Evolutionary conservation across 202 grass and related monocot species (phyloP), one percentile per base, ranked within the genome.

Genomic region (Carex sylvatica): DNA sequence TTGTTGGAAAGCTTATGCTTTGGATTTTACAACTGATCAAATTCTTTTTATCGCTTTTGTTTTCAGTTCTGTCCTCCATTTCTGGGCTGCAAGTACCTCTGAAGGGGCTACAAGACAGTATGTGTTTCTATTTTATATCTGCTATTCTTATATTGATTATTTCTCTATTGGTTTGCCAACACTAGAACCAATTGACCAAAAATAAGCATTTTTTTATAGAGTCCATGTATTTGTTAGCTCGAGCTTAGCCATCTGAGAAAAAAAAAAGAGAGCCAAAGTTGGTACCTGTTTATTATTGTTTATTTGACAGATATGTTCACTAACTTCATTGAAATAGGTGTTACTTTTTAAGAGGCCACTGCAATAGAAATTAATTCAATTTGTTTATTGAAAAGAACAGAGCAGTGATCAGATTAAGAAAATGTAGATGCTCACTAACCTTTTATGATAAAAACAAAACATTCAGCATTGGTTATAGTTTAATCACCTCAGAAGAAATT

Each of bases 21-120:
- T 87, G 62, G 47, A 44, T 71, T 46, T 30, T 54, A 75, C 23
- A 74, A 75, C 71, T 75, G 14, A 75, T 55, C 6, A 55, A 55
- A 55, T 55, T 75, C 60, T 35, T 60, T 82, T 65, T 58, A 4
- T 79, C 42, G 8, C 33, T 73, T 69, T 28, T 19, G 5, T 26
- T 93, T 88, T 65, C 83, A 99, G 93, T 99, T 16, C 80, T 93
- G 42, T 99, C 93, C 66, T 95, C 93, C 65, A 92, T 99, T 83
- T 99, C 91, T 89, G 96, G 93, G 74, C 85, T 99, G 78, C 86
- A 95, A 88, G 88, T 92, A 83, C 89, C 81, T 84, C 86, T 90
- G 60, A 90, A 84, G 74, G 26, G 79, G 72, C 90, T 99, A 85
- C 75, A 77, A 22, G 81, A 92, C 80, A 68, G 96, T 95, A 92